Conservation (phyloP, 2,329 filamentous ascomycete genomes). For the Aspergillus latus region DNA sequence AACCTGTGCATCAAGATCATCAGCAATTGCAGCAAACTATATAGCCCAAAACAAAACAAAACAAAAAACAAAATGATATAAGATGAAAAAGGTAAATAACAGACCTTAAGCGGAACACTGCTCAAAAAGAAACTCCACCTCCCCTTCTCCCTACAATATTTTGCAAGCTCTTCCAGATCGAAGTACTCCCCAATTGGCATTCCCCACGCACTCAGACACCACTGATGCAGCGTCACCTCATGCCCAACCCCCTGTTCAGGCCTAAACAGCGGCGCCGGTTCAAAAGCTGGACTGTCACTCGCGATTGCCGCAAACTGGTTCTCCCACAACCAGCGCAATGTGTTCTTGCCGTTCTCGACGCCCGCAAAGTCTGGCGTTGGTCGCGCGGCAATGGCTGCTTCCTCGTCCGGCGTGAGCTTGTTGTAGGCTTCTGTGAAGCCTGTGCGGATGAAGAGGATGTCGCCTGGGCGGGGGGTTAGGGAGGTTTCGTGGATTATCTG, state of each 20-base stretch:
- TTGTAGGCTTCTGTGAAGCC: slow-evolving; percentile 53
- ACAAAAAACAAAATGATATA: no score
- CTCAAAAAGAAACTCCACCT: slow-evolving; percentile 52
- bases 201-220: slow-evolving; percentile 50
- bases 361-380: slow-evolving; percentile 37
- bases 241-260: slow-evolving; percentile 30
- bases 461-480: slow-evolving; percentile 47
- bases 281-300: slow-evolving; percentile 57
- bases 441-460: slow-evolving; percentile 58
- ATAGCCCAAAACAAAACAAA: background rate
- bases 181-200: slow-evolving; percentile 49
- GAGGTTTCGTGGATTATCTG: slow-evolving; percentile 46
- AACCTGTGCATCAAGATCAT: slow-evolving; percentile 29
- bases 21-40: background rate
- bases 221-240: slow-evolving; percentile 30
- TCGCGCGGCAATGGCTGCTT: slow-evolving; percentile 36
- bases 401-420: slow-evolving; percentile 37
- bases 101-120: slow-evolving; percentile 48
- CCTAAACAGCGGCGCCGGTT: slow-evolving; percentile 40
- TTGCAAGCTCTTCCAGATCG: slow-evolving; percentile 44
- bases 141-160: slow-evolving; percentile 36
- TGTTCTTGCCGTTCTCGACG: slow-evolving; percentile 50
- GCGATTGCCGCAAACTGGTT: slow-evolving; percentile 57
- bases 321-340: slow-evolving; percentile 60
- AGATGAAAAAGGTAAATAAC: background rate